A percentile compares a stretch with the other conserved stretches of the same genome.
Conservation (phyloP, 2,329 filamentous ascomycete genomes). For the Alternaria brassicicola region DNA sequence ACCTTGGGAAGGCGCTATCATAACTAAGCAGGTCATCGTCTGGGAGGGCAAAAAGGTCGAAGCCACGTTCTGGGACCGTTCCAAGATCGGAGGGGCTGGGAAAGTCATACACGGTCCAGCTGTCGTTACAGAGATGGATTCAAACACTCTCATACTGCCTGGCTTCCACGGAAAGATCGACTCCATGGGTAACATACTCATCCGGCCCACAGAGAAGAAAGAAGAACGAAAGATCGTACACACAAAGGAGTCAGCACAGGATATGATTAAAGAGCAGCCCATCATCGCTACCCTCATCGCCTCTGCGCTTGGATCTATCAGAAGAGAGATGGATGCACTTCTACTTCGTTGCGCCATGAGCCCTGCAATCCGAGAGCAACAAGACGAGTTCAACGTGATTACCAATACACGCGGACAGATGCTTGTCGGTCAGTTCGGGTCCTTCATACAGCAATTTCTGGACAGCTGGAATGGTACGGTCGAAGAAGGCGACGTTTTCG, state of each 20-base stretch:
- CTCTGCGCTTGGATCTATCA: constrained; percentile 54
- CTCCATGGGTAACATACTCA: constrained; percentile 57
- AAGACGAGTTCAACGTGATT: constrained; percentile 62
- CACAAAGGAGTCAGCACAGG: constrained; percentile 47
- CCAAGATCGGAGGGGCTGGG: constrained; percentile 50
- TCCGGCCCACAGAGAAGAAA: constrained; percentile 49
- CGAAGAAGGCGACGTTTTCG: constrained; percentile 58
- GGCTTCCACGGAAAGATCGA: constrained; percentile 57
- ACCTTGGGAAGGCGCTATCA: constrained; percentile 47
- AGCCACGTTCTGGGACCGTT: constrained; percentile 55
- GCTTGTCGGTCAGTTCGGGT: constrained; percentile 60
- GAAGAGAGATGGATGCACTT: constrained; percentile 59
- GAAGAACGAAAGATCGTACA: constrained; percentile 35
- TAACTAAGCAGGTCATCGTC: constrained; percentile 49
- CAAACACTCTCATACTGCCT: constrained; percentile 58
- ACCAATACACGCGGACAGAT: constrained; percentile 57
- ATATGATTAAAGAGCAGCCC: constrained; percentile 49
- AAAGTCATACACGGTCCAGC: constrained; percentile 53
- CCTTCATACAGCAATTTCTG: constrained; percentile 58
- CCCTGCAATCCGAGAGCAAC: constrained; percentile 58
- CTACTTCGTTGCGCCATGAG: constrained; percentile 60
- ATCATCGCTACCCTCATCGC: constrained; percentile 55
- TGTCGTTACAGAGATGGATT: constrained; percentile 59
- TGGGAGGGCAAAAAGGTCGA: constrained; percentile 51
- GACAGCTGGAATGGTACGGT: constrained; percentile 55